phyloP scores from a whole-genome alignment of 164 flowering plant species.

The Tinospora cordifolia region DNA sequence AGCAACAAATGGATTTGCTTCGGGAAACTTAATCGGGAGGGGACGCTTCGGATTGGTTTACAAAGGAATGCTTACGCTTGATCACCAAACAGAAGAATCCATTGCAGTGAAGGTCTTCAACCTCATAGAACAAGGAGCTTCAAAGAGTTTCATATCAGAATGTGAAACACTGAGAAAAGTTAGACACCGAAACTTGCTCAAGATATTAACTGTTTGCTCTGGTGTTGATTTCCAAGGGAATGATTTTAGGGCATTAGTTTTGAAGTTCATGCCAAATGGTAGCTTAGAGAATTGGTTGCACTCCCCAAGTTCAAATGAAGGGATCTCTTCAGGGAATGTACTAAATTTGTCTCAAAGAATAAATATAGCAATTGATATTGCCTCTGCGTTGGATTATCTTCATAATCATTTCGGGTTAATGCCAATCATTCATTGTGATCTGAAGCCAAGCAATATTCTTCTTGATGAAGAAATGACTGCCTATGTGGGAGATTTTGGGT shows the following conservation, averaged over 20 bases:
- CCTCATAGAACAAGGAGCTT: neutral
- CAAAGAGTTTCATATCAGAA: conserved; percentile 14
- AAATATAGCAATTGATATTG: conserved; percentile 11
- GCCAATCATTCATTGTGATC: conserved; percentile 13
- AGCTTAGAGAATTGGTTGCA: conserved; percentile 14
- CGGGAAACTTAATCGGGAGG: conserved; percentile 7
- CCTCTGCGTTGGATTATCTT: conserved; percentile 16
- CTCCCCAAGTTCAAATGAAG: neutral
- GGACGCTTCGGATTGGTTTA: conserved; percentile 13
- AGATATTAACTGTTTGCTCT: conserved; percentile 9
- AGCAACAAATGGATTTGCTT: conserved; percentile 12
- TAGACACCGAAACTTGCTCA: conserved; percentile 11
- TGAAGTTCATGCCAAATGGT: conserved; percentile 16
- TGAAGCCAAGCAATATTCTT: conserved; percentile 11
- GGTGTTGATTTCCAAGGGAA: conserved; percentile 9
- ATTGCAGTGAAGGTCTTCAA: conserved; percentile 16
- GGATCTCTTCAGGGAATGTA: neutral
- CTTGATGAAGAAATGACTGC: conserved; percentile 10
- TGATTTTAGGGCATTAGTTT: conserved; percentile 16
- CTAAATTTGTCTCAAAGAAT: conserved; percentile 2
- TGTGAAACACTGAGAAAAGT: conserved; percentile 11
- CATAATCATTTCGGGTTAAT: conserved; percentile 7
- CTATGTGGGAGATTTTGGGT: conserved; percentile 4
- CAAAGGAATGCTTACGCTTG: neutral
- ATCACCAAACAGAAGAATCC: neutral